Conservation (phyloP, 148 eudicot genomes). For the Amaranthus hypochondriacus region DNA sequence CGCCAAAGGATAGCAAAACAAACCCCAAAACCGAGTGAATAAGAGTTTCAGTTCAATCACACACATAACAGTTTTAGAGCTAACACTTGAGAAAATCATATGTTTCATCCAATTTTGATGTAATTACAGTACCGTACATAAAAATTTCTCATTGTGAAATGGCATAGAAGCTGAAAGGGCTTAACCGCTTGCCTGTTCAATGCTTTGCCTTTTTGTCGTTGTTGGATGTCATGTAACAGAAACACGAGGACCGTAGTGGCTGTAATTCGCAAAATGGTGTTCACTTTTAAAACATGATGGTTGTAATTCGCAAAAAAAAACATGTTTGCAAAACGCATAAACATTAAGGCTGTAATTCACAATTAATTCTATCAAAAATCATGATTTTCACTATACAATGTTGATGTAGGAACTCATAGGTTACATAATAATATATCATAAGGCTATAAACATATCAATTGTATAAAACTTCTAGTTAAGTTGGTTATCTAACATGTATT, state of each 20-base stretch:
- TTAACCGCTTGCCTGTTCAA: constrained; percentile 17
- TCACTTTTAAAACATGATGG: too few species aligned
- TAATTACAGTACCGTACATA: neutral
- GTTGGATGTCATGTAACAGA: constrained; percentile 35
- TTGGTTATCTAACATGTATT: too few species aligned
- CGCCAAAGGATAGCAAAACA: constrained; percentile 32
- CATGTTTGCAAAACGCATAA: too few species aligned
- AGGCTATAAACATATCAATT: too few species aligned
- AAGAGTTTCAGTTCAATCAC: neutral
- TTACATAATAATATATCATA: too few species aligned
- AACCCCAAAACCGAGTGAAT: constrained; percentile 42
- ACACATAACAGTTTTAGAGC: neutral
- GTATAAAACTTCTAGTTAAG: too few species aligned
- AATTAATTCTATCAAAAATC: too few species aligned
- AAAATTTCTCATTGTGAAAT: neutral
- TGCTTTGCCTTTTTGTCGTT: constrained; percentile 28
- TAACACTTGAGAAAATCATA: neutral
- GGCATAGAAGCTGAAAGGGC: neutral
- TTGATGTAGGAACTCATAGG: too few species aligned
- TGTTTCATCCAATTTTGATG: neutral
- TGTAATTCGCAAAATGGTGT: too few species aligned
- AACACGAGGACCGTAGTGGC: constrained; percentile 39
- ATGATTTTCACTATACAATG: too few species aligned
- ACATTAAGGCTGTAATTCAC: too few species aligned
- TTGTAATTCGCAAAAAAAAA: too few species aligned